phyloP scores from a whole-genome alignment of 768 basidiomycete species.

The Mycena pura region DNA sequence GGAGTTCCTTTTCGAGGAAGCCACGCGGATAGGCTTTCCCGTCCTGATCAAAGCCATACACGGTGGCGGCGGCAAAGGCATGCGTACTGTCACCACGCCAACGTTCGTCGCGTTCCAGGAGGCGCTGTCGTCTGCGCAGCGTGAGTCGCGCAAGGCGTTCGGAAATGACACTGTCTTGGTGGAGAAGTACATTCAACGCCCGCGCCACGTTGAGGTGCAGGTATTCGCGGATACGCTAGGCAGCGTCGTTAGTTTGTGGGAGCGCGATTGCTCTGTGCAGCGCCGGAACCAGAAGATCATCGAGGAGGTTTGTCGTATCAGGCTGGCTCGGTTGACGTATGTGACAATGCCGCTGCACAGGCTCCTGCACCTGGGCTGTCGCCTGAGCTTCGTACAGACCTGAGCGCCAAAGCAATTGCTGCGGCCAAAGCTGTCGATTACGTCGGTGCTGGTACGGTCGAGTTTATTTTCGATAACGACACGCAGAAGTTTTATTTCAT shows the following conservation, averaged over 20 bases:
- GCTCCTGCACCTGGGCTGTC: constrained; percentile 92
- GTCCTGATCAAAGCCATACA: constrained; percentile 97
- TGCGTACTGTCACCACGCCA: constrained; percentile 75
- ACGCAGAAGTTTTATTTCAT: constrained; percentile 90
- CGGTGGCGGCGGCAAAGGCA: constrained; percentile 95
- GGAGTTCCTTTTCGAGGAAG: constrained; percentile 68
- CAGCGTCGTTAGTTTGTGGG: constrained; percentile 93
- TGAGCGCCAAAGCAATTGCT: constrained; percentile 87
- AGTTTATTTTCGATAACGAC: constrained; percentile 96
- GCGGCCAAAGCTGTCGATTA: constrained; percentile 94
- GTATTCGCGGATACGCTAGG: constrained; percentile 87
- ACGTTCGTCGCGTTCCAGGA: constrained; percentile 76
- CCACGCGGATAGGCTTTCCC: constrained; percentile 83
- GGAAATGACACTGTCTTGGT: constrained; percentile 87
- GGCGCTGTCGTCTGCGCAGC: constrained; percentile 83
- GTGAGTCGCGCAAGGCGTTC: constrained; percentile 88
- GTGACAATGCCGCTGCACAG: constrained; percentile 40
- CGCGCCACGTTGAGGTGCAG: constrained; percentile 94
- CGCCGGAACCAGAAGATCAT: constrained; percentile 95
- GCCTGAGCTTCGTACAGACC: constrained; percentile 76
- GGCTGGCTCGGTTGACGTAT: background rate
- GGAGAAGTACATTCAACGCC: constrained; percentile 87
- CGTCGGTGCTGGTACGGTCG: constrained; percentile 92
- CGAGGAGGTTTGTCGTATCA: constrained; percentile 64
- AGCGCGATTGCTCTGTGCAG: constrained; percentile 92